Conservation (phyloP, 2,329 filamentous ascomycete species). For the Colletotrichum costaricense region DNA sequence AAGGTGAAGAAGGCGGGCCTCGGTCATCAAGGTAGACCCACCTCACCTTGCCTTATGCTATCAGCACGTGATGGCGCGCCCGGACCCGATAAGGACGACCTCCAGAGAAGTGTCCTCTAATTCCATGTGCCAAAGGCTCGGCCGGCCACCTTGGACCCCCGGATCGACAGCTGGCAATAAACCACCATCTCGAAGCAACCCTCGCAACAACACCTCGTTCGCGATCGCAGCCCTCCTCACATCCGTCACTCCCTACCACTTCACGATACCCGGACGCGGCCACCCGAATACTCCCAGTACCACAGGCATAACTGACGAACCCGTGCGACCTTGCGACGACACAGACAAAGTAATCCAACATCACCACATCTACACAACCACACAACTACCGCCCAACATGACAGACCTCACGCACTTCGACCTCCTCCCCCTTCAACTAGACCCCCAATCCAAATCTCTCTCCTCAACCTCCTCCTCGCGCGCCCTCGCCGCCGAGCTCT, state of each 20-base stretch:
- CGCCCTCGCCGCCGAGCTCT: constrained; percentile 72
- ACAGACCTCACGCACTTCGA: constrained; percentile 80
- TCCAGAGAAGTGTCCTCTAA: constrained; percentile 32
- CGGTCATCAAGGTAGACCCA: neutral
- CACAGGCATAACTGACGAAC: neutral
- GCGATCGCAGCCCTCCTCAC: neutral
- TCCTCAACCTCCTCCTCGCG: constrained; percentile 59
- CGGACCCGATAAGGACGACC: constrained; percentile 16
- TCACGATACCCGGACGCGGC: constrained; percentile 21
- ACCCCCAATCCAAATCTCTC: constrained; percentile 84
- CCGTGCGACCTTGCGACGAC: neutral
- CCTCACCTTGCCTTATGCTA: neutral
- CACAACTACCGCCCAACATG: constrained; percentile 50
- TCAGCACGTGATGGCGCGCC: constrained; percentile 24
- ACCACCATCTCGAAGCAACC: neutral
- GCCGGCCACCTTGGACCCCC: neutral
- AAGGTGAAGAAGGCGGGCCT: neutral
- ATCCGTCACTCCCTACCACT: neutral
- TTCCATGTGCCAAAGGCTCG: neutral
- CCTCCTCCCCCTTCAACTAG: constrained; percentile 82
- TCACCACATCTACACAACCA: neutral
- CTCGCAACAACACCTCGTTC: neutral
- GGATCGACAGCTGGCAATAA: constrained; percentile 21
- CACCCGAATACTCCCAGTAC: neutral
- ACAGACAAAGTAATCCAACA: neutral